phyloP scores from a whole-genome alignment of 371 early-diverging fungal genomes.

The Rhizopus stolonifer region DNA sequence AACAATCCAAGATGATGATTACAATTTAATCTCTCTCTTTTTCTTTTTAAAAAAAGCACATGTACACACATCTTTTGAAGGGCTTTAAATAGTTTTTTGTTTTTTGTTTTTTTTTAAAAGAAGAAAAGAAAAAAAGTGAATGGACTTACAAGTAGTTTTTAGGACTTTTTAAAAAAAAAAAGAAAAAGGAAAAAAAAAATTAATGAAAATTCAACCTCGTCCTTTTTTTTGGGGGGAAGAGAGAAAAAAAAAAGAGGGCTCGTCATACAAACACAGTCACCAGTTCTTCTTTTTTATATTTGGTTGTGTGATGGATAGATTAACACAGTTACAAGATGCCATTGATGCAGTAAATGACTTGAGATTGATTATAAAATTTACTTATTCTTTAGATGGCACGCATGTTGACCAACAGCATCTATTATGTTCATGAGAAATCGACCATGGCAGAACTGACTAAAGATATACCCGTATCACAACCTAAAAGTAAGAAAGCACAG shows the following conservation, averaged over 20 bases:
- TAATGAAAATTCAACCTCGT: not conserved
- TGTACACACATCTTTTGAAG: too few species aligned
- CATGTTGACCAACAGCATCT: conserved; percentile 55
- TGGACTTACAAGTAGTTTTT: too few species aligned
- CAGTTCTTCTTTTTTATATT: conserved; percentile 1
- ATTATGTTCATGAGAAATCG: conserved; percentile 53
- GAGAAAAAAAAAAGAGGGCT: too few species aligned
- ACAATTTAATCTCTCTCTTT: too few species aligned
- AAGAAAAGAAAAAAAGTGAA: too few species aligned
- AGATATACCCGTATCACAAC: conserved; percentile 44
- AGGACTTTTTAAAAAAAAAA: too few species aligned
- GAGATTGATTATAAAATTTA: not conserved
- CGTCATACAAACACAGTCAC: conserved; percentile 3
- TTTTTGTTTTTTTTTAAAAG: too few species aligned
- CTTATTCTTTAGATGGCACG: conserved; percentile 37
- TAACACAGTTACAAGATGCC: conserved; percentile 65
- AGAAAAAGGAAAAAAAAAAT: not conserved
- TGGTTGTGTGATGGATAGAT: conserved; percentile 40
- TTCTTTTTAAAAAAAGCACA: too few species aligned
- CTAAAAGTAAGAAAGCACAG: conserved; percentile 28
- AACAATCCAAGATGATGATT: too few species aligned
- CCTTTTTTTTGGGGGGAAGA: not conserved
- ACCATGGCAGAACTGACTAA: conserved; percentile 42
- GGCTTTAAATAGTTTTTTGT: too few species aligned
- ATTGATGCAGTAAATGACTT: conserved; percentile 47